These are phyloP conservation scores for Neodidymelliopsis sp. DNA, from an alignment of 2,329 filamentous ascomycete genomes.

Conservation along the genomic window DNA sequence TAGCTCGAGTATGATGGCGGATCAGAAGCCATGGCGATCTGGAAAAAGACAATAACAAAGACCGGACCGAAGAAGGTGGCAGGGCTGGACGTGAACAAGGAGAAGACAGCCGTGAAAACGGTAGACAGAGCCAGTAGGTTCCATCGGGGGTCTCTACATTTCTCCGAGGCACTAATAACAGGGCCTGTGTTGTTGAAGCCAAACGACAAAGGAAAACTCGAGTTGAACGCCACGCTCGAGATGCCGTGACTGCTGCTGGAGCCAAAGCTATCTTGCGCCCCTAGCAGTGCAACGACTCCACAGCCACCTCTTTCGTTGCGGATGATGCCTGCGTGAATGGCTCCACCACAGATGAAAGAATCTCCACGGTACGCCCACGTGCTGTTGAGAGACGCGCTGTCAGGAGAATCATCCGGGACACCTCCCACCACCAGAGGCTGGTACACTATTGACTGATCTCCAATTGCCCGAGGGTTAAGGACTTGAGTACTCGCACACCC, in stretches of 20 bases:
- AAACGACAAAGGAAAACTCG: constrained; percentile 46
- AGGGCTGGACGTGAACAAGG: constrained; percentile 41
- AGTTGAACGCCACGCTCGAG: constrained; percentile 41
- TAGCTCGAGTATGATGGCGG: constrained; percentile 41
- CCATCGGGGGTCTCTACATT: constrained; percentile 47
- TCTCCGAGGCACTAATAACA: constrained; percentile 21
- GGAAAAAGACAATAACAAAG: constrained; percentile 45
- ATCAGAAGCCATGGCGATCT: constrained; percentile 48
- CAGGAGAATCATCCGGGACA: constrained; percentile 34
- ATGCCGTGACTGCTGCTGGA: constrained; percentile 40
- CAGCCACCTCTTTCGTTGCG: constrained; percentile 42
- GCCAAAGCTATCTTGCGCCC: constrained; percentile 34
- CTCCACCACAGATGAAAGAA: constrained; percentile 49
- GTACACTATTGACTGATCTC: constrained; percentile 69
- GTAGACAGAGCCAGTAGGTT: constrained; percentile 43
- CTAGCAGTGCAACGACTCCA: constrained; percentile 39
- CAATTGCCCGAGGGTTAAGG: constrained; percentile 60
- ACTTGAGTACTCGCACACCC: constrained; percentile 58
- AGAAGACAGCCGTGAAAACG: constrained; percentile 41
- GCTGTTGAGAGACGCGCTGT: constrained; percentile 12
- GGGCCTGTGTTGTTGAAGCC: constrained; percentile 30
- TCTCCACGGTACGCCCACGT: constrained; percentile 43
- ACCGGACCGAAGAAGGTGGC: constrained; percentile 40
- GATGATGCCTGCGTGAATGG: constrained; percentile 46
- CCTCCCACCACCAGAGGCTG: constrained; percentile 73